Percentiles rank a stretch among this genome's conserved stretches.
These are phyloP conservation scores for Tulasnella sp. DNA, from an alignment of 768 basidiomycete genomes.

Conservation along the genomic window DNA sequence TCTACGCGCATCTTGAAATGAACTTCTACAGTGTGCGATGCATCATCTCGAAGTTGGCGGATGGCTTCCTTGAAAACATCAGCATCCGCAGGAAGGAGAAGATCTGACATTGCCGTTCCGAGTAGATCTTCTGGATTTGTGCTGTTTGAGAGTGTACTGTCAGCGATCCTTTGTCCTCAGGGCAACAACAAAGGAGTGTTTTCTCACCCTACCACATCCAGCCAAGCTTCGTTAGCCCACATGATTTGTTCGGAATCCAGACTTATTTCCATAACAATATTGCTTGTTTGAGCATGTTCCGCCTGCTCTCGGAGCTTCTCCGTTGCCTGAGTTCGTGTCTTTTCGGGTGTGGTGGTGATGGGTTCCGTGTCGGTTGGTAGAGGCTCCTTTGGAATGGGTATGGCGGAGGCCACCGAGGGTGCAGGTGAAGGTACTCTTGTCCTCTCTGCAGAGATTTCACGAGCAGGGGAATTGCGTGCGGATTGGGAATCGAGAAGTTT, in stretches of 20 bases:
- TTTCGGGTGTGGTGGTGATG: conserved; percentile 7
- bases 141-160: conserved; percentile 30
- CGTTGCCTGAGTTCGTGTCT: conserved; percentile 57
- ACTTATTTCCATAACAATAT: conserved; percentile 88
- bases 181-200: conserved; percentile 7
- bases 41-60: conserved; percentile 71
- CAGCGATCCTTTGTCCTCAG: conserved; percentile 18
- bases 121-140: conserved; percentile 68
- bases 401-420: too few relatives aligned
- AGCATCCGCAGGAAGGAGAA: conserved; percentile 68
- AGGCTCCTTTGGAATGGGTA: not conserved
- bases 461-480: too few relatives aligned
- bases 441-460: too few relatives aligned
- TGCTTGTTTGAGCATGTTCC: conserved; percentile 89
- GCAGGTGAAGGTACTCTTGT: too few relatives aligned
- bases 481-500: too few relatives aligned
- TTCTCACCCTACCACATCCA: conserved; percentile 75
- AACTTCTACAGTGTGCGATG: conserved; percentile 87
- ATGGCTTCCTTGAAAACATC: conserved; percentile 79
- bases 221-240: conserved; percentile 95
- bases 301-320: conserved; percentile 82
- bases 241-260: conserved; percentile 89
- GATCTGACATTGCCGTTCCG: conserved; percentile 65
- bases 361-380: not conserved
- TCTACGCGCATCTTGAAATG: conserved; percentile 76